Evolutionary conservation across 768 basidiomycete species (phyloP).

Genomic region (Leucocoprinus sp.): DNA sequence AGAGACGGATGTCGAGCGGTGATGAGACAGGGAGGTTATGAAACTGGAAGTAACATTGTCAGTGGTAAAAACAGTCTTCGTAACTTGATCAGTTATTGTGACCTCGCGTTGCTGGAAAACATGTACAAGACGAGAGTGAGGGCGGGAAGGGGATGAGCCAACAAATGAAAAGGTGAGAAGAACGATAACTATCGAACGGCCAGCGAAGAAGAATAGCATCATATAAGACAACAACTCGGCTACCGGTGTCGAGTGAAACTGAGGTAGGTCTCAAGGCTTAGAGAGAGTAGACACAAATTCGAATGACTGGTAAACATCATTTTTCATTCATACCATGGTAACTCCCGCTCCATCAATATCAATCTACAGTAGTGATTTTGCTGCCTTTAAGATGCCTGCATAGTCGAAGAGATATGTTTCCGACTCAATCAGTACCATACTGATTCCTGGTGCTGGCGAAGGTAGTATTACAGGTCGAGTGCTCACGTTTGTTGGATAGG

Average conservation of each 20-base stretch:
- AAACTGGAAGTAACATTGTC: not conserved
- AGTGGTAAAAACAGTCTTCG: slow-evolving; percentile 1
- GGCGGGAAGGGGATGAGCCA: not conserved
- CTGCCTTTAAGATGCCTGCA: no score
- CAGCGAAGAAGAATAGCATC: slow-evolving; percentile 2
- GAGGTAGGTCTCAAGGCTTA: not conserved
- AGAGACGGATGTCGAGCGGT: not conserved
- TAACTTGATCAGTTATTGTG: not conserved
- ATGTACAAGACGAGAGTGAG: not conserved
- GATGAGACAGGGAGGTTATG: not conserved
- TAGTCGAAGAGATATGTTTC: slow-evolving; percentile 45
- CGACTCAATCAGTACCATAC: slow-evolving; percentile 23
- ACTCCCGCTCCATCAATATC: no score
- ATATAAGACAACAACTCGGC: slow-evolving; percentile 3
- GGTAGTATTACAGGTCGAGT: slow-evolving; percentile 32
- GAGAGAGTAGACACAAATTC: not conserved
- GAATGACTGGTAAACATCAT: not conserved
- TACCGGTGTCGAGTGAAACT: slow-evolving; percentile 1
- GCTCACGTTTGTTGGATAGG: slow-evolving; percentile 29
- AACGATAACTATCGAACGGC: not conserved
- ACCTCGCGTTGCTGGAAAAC: not conserved
- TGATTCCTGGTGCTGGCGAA: slow-evolving; percentile 11
- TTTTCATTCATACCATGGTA: not conserved
- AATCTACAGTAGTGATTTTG: no score
- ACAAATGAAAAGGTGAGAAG: not conserved